Percentiles rank a stretch among this genome's conserved stretches.
Evolutionary conservation across 345 rosid species (phyloP).

Genomic region (Populus deltoides): DNA sequence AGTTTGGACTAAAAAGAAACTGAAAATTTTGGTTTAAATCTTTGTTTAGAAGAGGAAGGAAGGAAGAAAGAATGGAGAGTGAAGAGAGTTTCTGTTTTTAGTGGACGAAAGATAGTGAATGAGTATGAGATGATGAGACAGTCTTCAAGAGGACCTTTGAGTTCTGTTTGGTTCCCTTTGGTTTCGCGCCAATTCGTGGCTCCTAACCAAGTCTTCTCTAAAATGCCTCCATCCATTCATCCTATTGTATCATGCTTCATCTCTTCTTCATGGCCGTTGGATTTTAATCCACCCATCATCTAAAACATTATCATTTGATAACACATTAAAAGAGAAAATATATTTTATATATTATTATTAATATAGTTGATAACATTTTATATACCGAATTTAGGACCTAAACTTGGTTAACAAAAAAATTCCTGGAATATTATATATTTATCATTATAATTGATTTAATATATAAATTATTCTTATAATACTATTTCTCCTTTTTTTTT

Average conservation of each 20-base stretch:
- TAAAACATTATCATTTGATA: no score
- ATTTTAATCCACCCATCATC: no score
- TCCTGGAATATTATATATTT: no score
- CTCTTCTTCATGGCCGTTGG: not conserved
- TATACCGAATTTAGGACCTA: no score
- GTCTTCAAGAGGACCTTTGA: conserved; percentile 46
- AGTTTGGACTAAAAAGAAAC: not conserved
- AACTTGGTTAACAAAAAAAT: no score
- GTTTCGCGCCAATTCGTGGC: conserved; percentile 89
- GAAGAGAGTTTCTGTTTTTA: conserved; percentile 6
- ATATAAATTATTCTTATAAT: no score
- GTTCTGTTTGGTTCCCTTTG: conserved; percentile 55
- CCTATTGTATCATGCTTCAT: not conserved
- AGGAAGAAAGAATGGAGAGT: conserved; percentile 20
- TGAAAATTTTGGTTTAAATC: conserved; percentile 11
- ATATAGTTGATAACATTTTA: no score
- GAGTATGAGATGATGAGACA: conserved; percentile 39
- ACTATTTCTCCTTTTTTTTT: no score
- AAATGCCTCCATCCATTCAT: conserved; percentile 1
- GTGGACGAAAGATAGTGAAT: conserved; percentile 12
- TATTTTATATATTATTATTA: no score
- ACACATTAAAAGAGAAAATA: no score
- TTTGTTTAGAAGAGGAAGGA: conserved; percentile 2
- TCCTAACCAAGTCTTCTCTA: conserved; percentile 38
- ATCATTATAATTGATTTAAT: no score